Base-by-base conservation (phyloP, 192 early-diverging fungal genomes). In the Paraglomus occultum region DNA sequence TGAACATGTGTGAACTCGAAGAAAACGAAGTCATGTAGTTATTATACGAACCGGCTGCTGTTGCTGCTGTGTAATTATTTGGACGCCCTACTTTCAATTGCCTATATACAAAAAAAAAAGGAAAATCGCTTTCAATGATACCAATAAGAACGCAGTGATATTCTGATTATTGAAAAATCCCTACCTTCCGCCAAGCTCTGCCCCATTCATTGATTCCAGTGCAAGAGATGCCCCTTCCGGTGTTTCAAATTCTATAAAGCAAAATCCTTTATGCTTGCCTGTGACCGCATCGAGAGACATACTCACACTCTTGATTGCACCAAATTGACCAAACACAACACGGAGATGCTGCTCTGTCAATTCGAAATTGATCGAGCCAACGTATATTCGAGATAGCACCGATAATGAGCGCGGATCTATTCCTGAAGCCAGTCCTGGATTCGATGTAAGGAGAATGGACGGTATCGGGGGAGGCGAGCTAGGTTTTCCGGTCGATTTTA, bases 231-330 rank as follows among this genome's bases (percentile, higher is more conserved):
- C 91, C 8, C 93, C 90, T 75, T 96, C 94, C 0, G 92, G 92
- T 23, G 90, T 84, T 48, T 94, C 89, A 68, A 86, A 96, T 76
- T 95, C 92, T 11, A 96, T 84, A 76, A 96, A 96, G 72, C 92
- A 93, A 74, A 89, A 96, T 43, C 90, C 90, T 72, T 93, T 92
- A 82, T 96, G 94, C 63, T 87, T 89, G 20, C 87, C 89, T 11
- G 83, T 83, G 22, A 76, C 59, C 2, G 91, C 79, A 74, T 96
- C 94, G 66, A 91, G 83, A 12, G 87, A 87, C 87, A 96, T 88
- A 68, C 87, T 91, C 44, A 94, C 76, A 51, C 84, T 83, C 51
- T 87, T 83, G 70, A 96, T 88, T 1, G 80, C 72, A 0, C 94
- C 94, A 75, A 90, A 96, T 67, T 91, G 87, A 12, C 80, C 67